Evolutionary conservation across 176 grass and related monocot species (phyloP), one percentile per base, ranked within the genome.

Genomic region (Phoenix dactylifera): DNA sequence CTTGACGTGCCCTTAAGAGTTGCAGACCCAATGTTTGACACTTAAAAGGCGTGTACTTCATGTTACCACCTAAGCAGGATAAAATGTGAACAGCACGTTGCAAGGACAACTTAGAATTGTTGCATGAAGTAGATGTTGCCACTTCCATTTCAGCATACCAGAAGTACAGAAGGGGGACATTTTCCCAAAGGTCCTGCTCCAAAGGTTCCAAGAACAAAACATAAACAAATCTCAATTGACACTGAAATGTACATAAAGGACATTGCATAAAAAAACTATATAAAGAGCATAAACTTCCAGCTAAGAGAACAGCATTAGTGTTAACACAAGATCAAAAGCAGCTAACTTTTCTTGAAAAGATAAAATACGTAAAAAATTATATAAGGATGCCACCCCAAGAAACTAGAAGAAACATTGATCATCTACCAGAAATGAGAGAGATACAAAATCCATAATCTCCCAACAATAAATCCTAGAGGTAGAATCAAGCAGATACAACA

Each of bases 81-180:
- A 96, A 74, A 66, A 96, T 78, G 69, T 96, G 74, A 60, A 96
- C 49, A 39, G 87, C 78, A 74, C 78, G 86, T 65, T 90, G 67
- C 39, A 65, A 44, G 3, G 66, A 76, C 30, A 79, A 87, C 57
- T 90, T 83, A 54, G 80, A 52, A 49, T 72, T 68, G 56, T 64
- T 74, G 67, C 64, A 72, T 29, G 88, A 83, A 61, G 64, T 58
- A 7, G 78, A 72, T 60, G 53, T 50, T 54, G 54, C 19, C 26
- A 90, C 72, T 71, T 96, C 92, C 77, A 74, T 84, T 58, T 96
- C 86, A 51, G 92, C 80, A 44, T 96, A 96, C 92, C 86, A 96
- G 18, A 87, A 76, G 67, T 82, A 96, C 49, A 96, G 55, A 65
- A 96, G 79, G 17, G 83, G 77, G 63, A 76, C 68, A 67, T 85